A percentile compares a stretch with the other conserved stretches of the same genome.
Conservation (phyloP, 2,329 filamentous ascomycete species). For the Fusarium dimerum region DNA sequence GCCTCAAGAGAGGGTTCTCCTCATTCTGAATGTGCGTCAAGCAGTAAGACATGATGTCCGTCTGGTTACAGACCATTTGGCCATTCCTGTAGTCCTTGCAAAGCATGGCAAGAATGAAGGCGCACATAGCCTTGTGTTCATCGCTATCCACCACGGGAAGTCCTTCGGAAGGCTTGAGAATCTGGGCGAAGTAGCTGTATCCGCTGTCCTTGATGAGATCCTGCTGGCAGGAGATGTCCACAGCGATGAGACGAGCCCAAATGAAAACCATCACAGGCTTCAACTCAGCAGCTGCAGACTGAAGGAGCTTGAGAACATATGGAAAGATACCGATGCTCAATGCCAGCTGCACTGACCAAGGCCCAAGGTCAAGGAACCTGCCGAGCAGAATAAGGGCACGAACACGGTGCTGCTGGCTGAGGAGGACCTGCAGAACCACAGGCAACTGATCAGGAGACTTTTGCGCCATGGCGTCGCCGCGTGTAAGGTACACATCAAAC, state of each 20-base stretch:
- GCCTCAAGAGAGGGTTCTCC: conserved; percentile 83
- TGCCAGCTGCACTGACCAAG: conserved; percentile 98
- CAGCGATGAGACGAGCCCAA: conserved; percentile 93
- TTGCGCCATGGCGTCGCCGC: conserved; percentile 77
- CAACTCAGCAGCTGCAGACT: conserved; percentile 90
- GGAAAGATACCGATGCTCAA: conserved; percentile 98
- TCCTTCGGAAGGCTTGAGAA: conserved; percentile 80
- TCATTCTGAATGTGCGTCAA: conserved; percentile 80
- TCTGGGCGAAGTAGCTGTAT: conserved; percentile 94
- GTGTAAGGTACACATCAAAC: conserved; percentile 91
- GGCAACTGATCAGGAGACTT: conserved; percentile 92
- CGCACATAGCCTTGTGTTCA: conserved; percentile 98
- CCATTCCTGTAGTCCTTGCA: conserved; percentile 94
- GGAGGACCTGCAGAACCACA: conserved; percentile 90
- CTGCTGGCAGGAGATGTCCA: conserved; percentile 89
- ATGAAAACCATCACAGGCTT: conserved; percentile 99
- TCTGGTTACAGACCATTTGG: conserved; percentile 86
- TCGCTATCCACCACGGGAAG: conserved; percentile 86
- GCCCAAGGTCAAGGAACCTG: conserved; percentile 90
- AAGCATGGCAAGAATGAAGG: conserved; percentile 95
- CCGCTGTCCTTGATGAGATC: conserved; percentile 96
- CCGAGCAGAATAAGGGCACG: conserved; percentile 88
- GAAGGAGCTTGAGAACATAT: conserved; percentile 94
- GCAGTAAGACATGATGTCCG: conserved; percentile 87
- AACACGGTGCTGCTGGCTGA: conserved; percentile 93